Evolutionary conservation across 805 yeast species (phyloP).

Genomic region (Torulaspora microellipsoides): DNA sequence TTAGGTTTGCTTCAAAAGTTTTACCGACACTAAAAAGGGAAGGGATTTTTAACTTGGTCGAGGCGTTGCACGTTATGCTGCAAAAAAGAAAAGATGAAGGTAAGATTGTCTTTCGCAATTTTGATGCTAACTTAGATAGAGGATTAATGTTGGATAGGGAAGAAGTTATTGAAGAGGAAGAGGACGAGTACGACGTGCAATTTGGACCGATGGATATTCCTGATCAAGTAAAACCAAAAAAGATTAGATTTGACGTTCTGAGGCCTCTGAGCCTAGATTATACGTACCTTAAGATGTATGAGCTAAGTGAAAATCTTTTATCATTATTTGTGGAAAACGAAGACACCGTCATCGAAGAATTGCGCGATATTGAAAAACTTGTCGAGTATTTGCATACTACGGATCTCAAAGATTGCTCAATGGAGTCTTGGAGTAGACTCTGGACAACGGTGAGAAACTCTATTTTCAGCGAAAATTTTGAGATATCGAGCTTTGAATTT

Average conservation of each 20-base stretch:
- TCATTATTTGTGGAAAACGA: constrained; percentile 18
- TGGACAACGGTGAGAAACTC: constrained; percentile 40
- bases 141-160: constrained; percentile 18
- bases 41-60: constrained; percentile 41
- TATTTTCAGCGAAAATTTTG: constrained; percentile 29
- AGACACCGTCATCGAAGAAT: constrained; percentile 23
- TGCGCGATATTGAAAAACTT: constrained; percentile 21
- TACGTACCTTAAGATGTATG: constrained; percentile 13
- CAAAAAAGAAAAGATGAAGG: constrained; percentile 22
- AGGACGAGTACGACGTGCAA: constrained; percentile 27
- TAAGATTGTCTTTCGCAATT: constrained; percentile 14
- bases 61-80: constrained; percentile 5
- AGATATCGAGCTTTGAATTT: constrained; percentile 70
- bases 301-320: constrained; percentile 16
- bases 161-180: constrained; percentile 27
- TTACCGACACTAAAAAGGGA: constrained; percentile 57
- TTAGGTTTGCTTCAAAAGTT: constrained; percentile 42
- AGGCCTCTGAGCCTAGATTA: constrained; percentile 12
- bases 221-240: constrained; percentile 26
- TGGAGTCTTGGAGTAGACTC: constrained; percentile 31
- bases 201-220: constrained; percentile 34
- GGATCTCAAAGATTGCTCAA: constrained; percentile 23
- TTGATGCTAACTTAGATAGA: constrained; percentile 7
- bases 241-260: constrained; percentile 22
- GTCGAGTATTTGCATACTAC: constrained; percentile 23